These are phyloP conservation scores for Scedosporium aurantiacum DNA, from an alignment of 2,329 filamentous ascomycete species.

Conservation along the genomic window DNA sequence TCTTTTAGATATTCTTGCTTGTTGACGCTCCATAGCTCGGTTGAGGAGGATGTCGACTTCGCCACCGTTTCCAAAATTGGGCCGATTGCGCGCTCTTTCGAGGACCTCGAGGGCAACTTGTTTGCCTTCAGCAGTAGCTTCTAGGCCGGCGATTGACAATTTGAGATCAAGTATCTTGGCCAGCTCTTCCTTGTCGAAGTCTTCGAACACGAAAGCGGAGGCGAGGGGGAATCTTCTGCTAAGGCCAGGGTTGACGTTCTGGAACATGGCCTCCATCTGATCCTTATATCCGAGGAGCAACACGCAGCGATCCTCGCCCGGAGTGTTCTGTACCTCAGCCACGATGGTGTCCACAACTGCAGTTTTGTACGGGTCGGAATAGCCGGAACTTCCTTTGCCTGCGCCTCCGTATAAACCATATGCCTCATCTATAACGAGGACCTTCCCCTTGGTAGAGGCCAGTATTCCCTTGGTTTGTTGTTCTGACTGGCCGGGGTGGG, in stretches of 20 bases:
- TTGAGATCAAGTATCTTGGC: constrained; percentile 51
- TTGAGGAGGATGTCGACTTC: constrained; percentile 64
- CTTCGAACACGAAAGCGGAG: constrained; percentile 56
- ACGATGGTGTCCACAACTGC: constrained; percentile 66
- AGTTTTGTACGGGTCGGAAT: constrained; percentile 38
- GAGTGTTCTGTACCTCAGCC: constrained; percentile 57
- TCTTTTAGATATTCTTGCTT: constrained; percentile 29
- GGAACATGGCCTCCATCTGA: constrained; percentile 61
- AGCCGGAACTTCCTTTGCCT: constrained; percentile 39
- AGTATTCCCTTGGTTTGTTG: constrained; percentile 62
- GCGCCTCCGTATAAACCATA: constrained; percentile 53
- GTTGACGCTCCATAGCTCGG: constrained; percentile 40
- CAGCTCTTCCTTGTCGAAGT: constrained; percentile 52
- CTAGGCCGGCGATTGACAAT: constrained; percentile 36
- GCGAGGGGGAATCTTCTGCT: constrained; percentile 53
- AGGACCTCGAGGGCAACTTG: constrained; percentile 48
- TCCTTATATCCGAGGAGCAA: constrained; percentile 60
- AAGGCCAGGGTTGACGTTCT: constrained; percentile 61
- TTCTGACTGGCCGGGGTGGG: constrained; percentile 54
- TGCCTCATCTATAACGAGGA: constrained; percentile 71
- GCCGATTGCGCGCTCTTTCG: constrained; percentile 39
- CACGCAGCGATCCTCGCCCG: constrained; percentile 63
- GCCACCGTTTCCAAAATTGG: constrained; percentile 62
- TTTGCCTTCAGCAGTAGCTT: constrained; percentile 39
- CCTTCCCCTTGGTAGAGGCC: constrained; percentile 55